phyloP scores from a whole-genome alignment of 2,329 filamentous ascomycete genomes.

The Fusarium sacchari region DNA sequence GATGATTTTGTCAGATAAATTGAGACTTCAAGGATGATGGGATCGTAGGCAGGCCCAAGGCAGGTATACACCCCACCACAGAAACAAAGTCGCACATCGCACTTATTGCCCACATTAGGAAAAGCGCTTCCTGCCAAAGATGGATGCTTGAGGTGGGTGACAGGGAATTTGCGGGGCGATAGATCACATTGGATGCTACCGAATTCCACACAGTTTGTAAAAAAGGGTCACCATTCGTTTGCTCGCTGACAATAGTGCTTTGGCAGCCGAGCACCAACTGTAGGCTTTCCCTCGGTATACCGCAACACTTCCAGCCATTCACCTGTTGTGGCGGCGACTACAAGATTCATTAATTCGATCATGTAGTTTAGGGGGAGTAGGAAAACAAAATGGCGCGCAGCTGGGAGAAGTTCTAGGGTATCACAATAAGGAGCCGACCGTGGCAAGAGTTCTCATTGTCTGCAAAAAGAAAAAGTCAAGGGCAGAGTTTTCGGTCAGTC shows the following conservation, averaged over 20 bases:
- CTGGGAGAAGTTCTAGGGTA: neutral
- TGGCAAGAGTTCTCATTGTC: no score
- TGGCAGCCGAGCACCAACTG: conserved; percentile 53
- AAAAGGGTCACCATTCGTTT: conserved; percentile 45
- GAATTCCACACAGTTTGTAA: accelerated
- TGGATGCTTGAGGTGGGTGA: no score
- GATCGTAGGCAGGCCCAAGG: no score
- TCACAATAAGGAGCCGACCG: accelerated
- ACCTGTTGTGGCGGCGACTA: conserved; percentile 50
- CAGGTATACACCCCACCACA: neutral
- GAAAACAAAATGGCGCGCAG: neutral
- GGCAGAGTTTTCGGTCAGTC: accelerated
- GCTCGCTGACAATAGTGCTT: conserved; percentile 53
- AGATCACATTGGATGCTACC: neutral
- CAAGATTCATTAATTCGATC: conserved; percentile 53
- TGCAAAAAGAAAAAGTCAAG: neutral
- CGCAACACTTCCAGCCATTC: conserved; percentile 36
- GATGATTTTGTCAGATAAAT: neutral
- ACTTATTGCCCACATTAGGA: neutral
- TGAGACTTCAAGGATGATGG: neutral
- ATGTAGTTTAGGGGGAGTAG: conserved; percentile 42
- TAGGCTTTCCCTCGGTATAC: conserved; percentile 50
- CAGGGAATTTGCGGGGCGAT: no score
- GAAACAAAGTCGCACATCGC: neutral
- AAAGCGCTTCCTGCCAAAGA: neutral